These are phyloP conservation scores for Sphaerostilbella broomeana DNA, from an alignment of 2,329 filamentous ascomycete genomes.

Conservation along the genomic window DNA sequence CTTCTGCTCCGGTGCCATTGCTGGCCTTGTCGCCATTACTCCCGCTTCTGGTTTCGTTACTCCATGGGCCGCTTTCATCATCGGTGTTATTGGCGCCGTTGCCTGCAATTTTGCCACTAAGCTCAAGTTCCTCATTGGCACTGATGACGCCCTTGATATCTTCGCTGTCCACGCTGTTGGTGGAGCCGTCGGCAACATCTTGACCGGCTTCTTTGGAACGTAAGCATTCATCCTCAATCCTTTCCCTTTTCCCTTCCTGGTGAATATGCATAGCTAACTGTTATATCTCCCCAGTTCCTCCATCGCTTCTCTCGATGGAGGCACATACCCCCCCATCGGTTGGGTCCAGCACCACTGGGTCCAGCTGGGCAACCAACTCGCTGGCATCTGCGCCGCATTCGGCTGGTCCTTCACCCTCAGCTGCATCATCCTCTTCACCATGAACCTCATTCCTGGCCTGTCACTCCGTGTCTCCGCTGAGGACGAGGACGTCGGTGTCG, in stretches of 20 bases:
- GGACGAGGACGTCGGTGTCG: conserved; percentile 62
- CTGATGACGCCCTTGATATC: conserved; percentile 85
- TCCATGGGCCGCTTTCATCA: conserved; percentile 52
- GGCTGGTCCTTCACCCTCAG: conserved; percentile 62
- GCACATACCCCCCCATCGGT: conserved; percentile 51
- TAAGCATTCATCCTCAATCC: conserved; percentile 29
- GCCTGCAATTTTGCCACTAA: conserved; percentile 83
- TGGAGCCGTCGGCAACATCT: conserved; percentile 71
- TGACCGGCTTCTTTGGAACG: conserved; percentile 73
- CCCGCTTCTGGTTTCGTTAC: conserved; percentile 78
- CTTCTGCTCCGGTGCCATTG: conserved; percentile 85
- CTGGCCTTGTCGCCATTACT: conserved; percentile 81
- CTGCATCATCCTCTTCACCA: conserved; percentile 61
- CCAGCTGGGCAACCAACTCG: conserved; percentile 65
- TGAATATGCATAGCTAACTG: conserved; percentile 13
- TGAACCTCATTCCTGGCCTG: conserved; percentile 65
- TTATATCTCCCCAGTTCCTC: conserved; percentile 44
- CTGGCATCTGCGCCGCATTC: conserved; percentile 58
- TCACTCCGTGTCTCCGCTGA: conserved; percentile 60
- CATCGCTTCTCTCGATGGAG: conserved; percentile 68
- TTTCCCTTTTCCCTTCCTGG: background rate
- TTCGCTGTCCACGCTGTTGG: conserved; percentile 86
- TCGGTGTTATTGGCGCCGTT: conserved; percentile 54
- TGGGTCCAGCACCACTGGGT: conserved; percentile 67
- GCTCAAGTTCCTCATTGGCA: conserved; percentile 64